Base-by-base conservation (phyloP, 305 asterid species). In the Fraxinus xanthoxyloides region DNA sequence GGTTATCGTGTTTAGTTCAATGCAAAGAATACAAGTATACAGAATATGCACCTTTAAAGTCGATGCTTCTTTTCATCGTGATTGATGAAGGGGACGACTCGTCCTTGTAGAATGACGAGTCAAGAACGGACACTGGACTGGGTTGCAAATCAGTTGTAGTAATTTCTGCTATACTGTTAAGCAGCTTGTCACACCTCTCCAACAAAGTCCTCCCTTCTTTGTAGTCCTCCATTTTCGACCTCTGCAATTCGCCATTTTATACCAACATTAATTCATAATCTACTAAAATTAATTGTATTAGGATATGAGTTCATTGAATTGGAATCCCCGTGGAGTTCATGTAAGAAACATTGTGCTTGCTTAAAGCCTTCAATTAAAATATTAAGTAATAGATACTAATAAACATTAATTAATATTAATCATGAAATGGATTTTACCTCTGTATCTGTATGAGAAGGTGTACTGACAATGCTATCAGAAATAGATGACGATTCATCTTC, bases 61-160 rank as follows among this genome's bases (percentile, higher is more conserved):
- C 91, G 77, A 95, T 87, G 83, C 84, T 89, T 35, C 97, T 94
- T 76, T 89, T 90, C 76, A 90, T 89, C 0, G 85, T 88, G 79
- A 92, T 87, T 5, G 98, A 97, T 4, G 99, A 94, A 21, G 97
- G 96, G 67, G 97, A 87, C 0, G 93, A 91, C 28, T 95, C 98
- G 72, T 93, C 97, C 88, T 87, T 89, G 96, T 93, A 92, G 86
- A 92, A 93, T 26, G 96, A 88, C 8, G 97, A 93, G 88, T 95
- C 99, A 17, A 95, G 95, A 84, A 95, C 97, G n/a, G 99, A 95
- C 51, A 95, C 99, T 1, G 99, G 99, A 84, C 98, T 94, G 19
- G 98, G 93, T 65, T 95, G 98, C 90, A 86, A 82, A 38, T 95
- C 98, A 35, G 86, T 35, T 30, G 94, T 88, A 28, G 80, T 90